These are phyloP conservation scores for Psidium guajava DNA, from an alignment of 345 rosid species.

Conservation along the genomic window DNA sequence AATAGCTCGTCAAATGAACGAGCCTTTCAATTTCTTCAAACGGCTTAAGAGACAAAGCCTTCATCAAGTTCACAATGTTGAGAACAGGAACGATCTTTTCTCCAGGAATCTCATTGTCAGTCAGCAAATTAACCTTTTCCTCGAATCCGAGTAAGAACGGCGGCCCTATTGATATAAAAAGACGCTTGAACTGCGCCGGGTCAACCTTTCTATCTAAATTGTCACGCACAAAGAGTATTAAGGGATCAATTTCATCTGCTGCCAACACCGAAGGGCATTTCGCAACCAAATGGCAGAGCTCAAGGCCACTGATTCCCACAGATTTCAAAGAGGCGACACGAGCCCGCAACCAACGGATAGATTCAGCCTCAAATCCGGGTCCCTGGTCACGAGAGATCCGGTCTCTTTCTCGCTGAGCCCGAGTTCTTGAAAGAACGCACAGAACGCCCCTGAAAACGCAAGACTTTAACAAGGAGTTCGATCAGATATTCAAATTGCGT, in stretches of 20 bases:
- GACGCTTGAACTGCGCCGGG: conserved; percentile 34
- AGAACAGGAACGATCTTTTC: no score
- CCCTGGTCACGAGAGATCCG: conserved; percentile 19
- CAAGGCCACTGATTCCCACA: conserved; percentile 33
- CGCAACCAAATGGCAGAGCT: conserved; percentile 35
- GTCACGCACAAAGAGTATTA: conserved; percentile 23
- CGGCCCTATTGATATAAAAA: conserved; percentile 34
- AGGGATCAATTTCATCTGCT: conserved; percentile 35
- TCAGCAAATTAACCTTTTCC: conserved; percentile 12
- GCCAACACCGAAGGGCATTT: conserved; percentile 39
- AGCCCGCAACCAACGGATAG: conserved; percentile 23
- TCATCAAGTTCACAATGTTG: no score
- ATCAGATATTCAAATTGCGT: background rate
- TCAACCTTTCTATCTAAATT: conserved; percentile 38
- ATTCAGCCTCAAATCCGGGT: conserved; percentile 21
- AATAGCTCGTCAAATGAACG: no score
- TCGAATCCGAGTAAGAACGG: conserved; percentile 37
- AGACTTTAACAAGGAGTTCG: background rate
- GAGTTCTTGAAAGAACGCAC: no score
- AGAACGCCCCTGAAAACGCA: background rate
- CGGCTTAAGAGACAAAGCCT: no score
- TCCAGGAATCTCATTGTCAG: no score
- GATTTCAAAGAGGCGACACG: conserved; percentile 37
- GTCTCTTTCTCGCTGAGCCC: conserved; percentile 20
- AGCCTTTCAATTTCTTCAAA: no score